phyloP scores from a whole-genome alignment of 1,139 yeast genomes.

The Diutina pseudorugosa region DNA sequence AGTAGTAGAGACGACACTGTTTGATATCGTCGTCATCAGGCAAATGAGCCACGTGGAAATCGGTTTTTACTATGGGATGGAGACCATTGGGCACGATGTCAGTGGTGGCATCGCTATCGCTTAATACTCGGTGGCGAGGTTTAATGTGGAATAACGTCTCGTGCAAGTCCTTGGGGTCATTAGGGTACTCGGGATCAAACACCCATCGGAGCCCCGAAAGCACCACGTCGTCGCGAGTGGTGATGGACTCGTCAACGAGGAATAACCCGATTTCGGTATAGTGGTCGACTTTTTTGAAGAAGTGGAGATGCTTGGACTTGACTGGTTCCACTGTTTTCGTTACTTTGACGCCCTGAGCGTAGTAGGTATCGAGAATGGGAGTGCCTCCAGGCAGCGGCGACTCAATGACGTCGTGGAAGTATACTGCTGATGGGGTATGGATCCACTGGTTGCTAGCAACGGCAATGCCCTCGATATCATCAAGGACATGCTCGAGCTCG shows the following conservation, averaged over 20 bases:
- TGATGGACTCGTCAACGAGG: constrained; percentile 16
- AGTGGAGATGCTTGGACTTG: not conserved
- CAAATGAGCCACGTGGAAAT: not conserved
- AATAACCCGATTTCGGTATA: constrained; percentile 26
- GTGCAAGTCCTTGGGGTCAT: not conserved
- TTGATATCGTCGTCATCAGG: not conserved
- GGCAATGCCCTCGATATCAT: constrained; percentile 10
- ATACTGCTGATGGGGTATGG: constrained; percentile 13
- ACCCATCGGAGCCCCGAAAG: constrained; percentile 24
- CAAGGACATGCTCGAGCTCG: constrained; percentile 12
- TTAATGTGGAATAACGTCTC: not conserved
- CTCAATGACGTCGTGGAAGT: constrained; percentile 8
- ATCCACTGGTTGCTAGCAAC: constrained; percentile 13
- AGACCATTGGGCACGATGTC: not conserved
- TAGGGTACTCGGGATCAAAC: constrained; percentile 11
- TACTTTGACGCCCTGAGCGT: not conserved
- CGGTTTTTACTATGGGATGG: not conserved
- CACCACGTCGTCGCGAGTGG: constrained; percentile 21
- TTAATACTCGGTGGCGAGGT: not conserved
- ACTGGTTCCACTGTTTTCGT: not conserved
- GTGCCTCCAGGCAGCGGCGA: not conserved
- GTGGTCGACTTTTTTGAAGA: not conserved
- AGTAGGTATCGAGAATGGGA: not conserved
- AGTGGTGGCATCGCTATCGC: not conserved
- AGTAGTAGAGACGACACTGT: constrained; percentile 1